Evolutionary conservation across 441 rosid species (phyloP), one percentile per base, ranked within the genome.

Genomic region (Erodium trifolium): DNA sequence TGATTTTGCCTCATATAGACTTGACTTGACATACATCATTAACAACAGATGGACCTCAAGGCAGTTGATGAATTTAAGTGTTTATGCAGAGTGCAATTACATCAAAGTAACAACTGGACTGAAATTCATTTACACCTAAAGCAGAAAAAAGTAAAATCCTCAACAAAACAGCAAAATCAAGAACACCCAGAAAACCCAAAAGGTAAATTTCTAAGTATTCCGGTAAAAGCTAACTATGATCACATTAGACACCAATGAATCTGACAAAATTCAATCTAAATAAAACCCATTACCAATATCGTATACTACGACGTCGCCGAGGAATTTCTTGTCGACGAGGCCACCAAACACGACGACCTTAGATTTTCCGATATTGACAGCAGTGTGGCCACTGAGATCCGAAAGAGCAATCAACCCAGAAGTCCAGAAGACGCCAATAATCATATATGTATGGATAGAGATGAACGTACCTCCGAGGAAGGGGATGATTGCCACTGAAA

Each of bases 281-380:
- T 5, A 12, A 34, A 63, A 11, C 18, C 45, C n/a, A 23, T 13
- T 82, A 94, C 99, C 98, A 10, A 76, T 82, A 78, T 92, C 98
- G 70, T 85, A 92, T 39, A 94, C 96, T 55, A 76, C 73, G 64
- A 87, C 75, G 78, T 92, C 96, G 71, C 74, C 81, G 55, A 90
- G 88, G 71, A 94, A 94, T 71, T 78, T 89, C 84, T 88, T 92
- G 71, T 90, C 96, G 47, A 83, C 74, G 51, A 94, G 87, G 29
- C 99, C 98, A 31, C 99, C 99, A 39, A 94, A 94, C 71, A 90
- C 80, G 35, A 92, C 85, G 65, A 90, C 86, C 82, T 88, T 92
- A 9, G 97, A 87, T 70, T 92, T 92, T 17, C 96, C 97, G 70
- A 87, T 82, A 67, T 77, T 72, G 72, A 88, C 90, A 68, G 96